Evolutionary conservation across 2,329 filamentous ascomycete genomes (phyloP).

Genomic region (Cladophialophora immunda): DNA sequence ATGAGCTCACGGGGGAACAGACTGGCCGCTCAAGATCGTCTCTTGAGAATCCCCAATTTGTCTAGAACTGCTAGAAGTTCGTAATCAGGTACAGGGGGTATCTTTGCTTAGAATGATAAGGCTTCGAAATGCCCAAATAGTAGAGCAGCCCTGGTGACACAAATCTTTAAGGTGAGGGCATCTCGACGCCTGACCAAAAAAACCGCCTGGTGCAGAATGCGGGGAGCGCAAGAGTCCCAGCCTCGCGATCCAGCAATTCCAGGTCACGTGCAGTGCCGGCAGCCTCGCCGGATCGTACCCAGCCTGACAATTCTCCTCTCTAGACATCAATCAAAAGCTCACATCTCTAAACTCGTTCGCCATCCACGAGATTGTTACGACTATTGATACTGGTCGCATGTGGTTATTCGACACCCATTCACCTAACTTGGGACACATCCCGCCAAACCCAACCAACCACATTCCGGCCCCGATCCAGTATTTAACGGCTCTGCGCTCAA

Average conservation of each 20-base stretch:
- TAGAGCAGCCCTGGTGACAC: background rate
- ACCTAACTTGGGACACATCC: background rate
- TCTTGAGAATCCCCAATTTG: background rate
- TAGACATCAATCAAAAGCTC: no score
- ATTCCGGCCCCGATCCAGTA: conserved; percentile 3
- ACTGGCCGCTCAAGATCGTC: background rate
- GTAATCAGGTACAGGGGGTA: background rate
- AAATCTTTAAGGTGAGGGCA: background rate
- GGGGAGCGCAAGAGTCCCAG: conserved; percentile 1
- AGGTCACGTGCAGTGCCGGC: background rate
- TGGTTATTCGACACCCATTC: background rate
- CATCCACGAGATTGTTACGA: background rate
- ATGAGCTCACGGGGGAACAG: background rate
- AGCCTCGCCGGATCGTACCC: background rate
- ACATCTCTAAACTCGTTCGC: background rate
- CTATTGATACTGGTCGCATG: background rate
- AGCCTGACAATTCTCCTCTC: no score
- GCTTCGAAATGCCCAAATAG: background rate
- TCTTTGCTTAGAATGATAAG: background rate
- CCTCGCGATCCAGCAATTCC: background rate
- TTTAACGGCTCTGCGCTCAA: background rate
- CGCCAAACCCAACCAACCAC: conserved; percentile 3
- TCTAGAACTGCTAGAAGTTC: background rate
- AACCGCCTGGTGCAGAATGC: background rate
- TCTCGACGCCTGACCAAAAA: background rate